These are phyloP conservation scores for Yamagishiella unicocca DNA, from an alignment of 139 green algal species.

Conservation along the genomic window DNA sequence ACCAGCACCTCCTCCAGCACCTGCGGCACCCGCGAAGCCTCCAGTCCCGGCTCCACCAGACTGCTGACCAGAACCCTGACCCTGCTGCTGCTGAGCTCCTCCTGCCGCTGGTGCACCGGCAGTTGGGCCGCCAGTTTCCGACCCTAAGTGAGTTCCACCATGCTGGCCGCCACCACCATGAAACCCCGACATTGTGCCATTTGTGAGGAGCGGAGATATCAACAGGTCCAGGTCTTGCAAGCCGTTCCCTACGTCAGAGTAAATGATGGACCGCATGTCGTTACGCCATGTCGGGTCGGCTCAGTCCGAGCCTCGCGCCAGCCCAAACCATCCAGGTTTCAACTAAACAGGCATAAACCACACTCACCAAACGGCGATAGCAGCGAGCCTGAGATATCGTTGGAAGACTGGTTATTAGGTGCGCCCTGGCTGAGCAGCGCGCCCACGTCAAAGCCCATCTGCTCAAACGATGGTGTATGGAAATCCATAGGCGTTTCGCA, in stretches of 20 bases:
- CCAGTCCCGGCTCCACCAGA: neutral
- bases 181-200: neutral
- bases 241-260: neutral
- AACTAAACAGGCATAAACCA: neutral
- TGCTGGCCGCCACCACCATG: neutral
- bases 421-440: neutral
- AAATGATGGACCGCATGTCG: neutral
- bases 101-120: neutral
- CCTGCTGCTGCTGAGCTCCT: neutral
- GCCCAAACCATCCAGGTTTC: neutral
- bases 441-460: slow-evolving; percentile 11
- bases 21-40: too few species aligned
- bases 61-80: neutral
- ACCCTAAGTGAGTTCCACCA: neutral
- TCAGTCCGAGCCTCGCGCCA: neutral
- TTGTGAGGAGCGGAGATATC: slow-evolving; percentile 27
- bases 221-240: slow-evolving; percentile 42
- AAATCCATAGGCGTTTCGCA: slow-evolving; percentile 28
- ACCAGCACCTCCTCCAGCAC: too few species aligned
- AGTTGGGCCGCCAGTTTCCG: neutral
- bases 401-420: neutral
- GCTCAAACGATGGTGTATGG: slow-evolving; percentile 29
- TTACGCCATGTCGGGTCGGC: too few species aligned
- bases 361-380: slow-evolving; percentile 30
- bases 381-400: neutral